Evolutionary conservation across 2,329 filamentous ascomycete genomes (phyloP), one percentile per base, ranked within the genome.

Genomic region (Ascochyta clinopodiicola): DNA sequence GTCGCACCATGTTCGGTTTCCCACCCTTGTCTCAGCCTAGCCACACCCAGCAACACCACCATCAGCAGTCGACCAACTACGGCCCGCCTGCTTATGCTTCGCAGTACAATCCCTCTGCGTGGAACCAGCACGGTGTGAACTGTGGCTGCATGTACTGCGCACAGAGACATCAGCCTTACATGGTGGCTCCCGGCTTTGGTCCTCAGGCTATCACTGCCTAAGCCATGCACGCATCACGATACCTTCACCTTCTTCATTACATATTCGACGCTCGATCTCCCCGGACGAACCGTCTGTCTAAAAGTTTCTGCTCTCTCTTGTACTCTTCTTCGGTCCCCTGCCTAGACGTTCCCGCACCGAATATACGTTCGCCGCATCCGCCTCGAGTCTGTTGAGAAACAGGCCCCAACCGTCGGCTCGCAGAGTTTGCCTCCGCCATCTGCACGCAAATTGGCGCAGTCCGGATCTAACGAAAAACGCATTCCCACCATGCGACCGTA

Each of bases 11-110:
- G 62, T 78, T 77, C 65, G 74, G 75, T 43, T 76, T 75, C 61
- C 68, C 73, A 46, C 66, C 73, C 51, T 60, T 69, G 66, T 71
- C 70, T 66, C 75, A 73, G 68, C 64, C 73, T 45, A 38, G 62
- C 49, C 61, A 64, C 49, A 39, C 63, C 44, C 73, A 78, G 77
- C 82, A 78, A 77, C 82, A 69, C 27, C 72, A 71, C 81, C 80
- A 78, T 76, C 82, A 68, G 75, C 80, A 69, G 38, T 50, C 69
- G 51, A 60, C 68, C 62, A 73, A 69, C 49, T 76, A 75, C 44
- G 66, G 69, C 7, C 71, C 67, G 15, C 59, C 71, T 56, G 61
- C 71, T 13, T 76, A 75, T 59, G 59, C 64, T 25, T 57, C 67
- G 9, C 72, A 72, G 63, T 77, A 75, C 61, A 74, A 70, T 44